Conservation (phyloP, 2,329 filamentous ascomycete species). For the Beauveria brongniartii region DNA sequence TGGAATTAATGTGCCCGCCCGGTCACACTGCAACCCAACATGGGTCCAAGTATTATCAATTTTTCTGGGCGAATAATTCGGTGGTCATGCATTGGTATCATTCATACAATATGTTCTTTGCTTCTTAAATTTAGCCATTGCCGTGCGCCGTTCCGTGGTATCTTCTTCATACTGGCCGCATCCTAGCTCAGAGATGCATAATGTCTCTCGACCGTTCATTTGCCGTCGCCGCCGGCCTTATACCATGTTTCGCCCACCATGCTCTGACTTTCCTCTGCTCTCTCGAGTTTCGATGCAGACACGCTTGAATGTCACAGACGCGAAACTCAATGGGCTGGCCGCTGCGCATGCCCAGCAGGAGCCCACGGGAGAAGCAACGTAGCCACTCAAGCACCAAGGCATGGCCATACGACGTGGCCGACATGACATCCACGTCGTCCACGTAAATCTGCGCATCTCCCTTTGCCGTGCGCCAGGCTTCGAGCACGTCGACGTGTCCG, state of each 20-base stretch:
- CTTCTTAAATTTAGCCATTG: no score
- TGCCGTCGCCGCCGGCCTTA: background rate
- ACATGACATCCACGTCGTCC: conserved; percentile 75
- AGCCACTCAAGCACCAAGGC: conserved; percentile 87
- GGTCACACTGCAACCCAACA: no score
- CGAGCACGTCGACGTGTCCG: conserved; percentile 75
- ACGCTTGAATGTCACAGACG: conserved; percentile 92
- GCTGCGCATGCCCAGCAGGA: conserved; percentile 45
- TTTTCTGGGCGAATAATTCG: no score
- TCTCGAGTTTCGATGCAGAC: conserved; percentile 75
- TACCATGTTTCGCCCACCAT: conserved; percentile 86
- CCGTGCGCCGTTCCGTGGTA: background rate
- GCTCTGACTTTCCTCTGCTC: conserved; percentile 64
- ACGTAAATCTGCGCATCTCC: conserved; percentile 62
- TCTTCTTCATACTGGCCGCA: background rate
- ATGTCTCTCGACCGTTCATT: background rate
- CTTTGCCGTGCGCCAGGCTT: conserved; percentile 69
- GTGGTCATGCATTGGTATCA: no score
- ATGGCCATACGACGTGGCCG: conserved; percentile 80
- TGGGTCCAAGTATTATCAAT: no score
- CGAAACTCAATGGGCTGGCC: conserved; percentile 78
- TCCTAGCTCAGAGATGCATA: background rate
- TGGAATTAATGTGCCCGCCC: background rate
- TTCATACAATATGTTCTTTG: no score
- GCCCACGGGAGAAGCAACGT: conserved; percentile 58